phyloP scores from a whole-genome alignment of 2,329 filamentous ascomycete genomes.

The Helicocarpus griseus region DNA sequence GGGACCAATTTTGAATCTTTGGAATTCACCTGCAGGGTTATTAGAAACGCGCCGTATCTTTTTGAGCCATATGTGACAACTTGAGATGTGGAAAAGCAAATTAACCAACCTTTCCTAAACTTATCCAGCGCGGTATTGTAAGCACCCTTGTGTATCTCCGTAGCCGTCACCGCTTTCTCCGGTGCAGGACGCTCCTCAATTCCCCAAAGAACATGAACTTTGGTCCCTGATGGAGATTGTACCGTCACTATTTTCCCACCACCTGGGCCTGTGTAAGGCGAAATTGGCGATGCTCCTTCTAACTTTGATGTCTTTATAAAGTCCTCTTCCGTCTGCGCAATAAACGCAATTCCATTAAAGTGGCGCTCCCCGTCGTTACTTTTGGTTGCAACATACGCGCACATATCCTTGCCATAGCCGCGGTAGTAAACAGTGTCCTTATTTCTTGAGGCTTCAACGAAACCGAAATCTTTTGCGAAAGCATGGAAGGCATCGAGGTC shows the following conservation, averaged over 20 bases:
- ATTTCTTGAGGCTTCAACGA: constrained; percentile 30
- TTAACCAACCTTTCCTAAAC: constrained; percentile 15
- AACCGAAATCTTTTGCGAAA: constrained; percentile 38
- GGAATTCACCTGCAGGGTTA: constrained; percentile 13
- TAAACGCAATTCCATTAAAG: constrained; percentile 35
- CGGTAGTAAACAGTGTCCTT: constrained; percentile 31
- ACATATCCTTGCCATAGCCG: constrained; percentile 35
- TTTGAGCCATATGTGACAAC: too few relatives aligned
- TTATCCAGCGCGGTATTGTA: constrained; percentile 22
- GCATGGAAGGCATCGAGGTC: constrained; percentile 40
- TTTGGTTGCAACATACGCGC: constrained; percentile 35
- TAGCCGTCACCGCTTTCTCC: constrained; percentile 17
- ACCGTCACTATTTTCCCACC: constrained; percentile 29
- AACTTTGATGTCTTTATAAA: constrained; percentile 27
- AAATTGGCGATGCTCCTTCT: constrained; percentile 20
- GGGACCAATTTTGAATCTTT: constrained; percentile 21
- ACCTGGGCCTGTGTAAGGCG: constrained; percentile 27
- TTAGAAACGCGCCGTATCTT: neutral
- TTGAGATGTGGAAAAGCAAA: neutral
- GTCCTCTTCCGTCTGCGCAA: constrained; percentile 33
- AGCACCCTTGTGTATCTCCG: constrained; percentile 13
- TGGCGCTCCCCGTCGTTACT: constrained; percentile 25
- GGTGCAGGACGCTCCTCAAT: neutral
- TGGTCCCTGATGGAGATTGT: constrained; percentile 31
- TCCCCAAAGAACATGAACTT: constrained; percentile 32